Percentiles rank a stretch among this genome's conserved stretches.
These are phyloP conservation scores for Singerocomus inundabilis DNA, from an alignment of 1,284 basidiomycete genomes.

Conservation along the genomic window DNA sequence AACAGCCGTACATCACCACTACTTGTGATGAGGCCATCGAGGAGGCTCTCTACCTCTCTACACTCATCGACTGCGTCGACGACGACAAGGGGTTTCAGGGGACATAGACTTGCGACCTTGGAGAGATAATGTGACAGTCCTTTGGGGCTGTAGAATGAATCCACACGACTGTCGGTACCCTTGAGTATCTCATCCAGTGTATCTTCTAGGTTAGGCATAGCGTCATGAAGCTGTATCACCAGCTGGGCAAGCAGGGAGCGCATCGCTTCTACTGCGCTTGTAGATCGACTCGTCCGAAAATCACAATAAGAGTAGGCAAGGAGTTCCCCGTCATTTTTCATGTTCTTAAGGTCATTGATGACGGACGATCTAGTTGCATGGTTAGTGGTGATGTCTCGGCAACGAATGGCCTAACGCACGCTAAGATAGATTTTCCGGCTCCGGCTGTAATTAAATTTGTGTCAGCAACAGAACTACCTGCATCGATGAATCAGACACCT, in stretches of 20 bases:
- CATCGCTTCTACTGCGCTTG: conserved; percentile 12
- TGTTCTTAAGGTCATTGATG: conserved; percentile 7
- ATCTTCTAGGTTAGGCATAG: neutral
- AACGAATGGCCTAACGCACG: neutral
- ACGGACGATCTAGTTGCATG: neutral
- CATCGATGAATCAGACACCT: neutral
- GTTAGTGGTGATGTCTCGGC: neutral
- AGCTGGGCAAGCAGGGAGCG: conserved; percentile 15
- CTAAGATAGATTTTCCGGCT: conserved; percentile 9
- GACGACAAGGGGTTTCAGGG: conserved; percentile 3
- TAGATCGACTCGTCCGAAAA: conserved; percentile 8
- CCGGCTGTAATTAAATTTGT: conserved; percentile 3
- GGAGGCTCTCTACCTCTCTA: conserved; percentile 4
- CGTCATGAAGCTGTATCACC: neutral
- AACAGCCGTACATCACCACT: conserved; percentile 2
- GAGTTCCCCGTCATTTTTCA: neutral
- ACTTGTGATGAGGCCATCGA: neutral
- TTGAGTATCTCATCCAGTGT: conserved; percentile 13
- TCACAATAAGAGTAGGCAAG: conserved; percentile 20
- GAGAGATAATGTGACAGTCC: conserved; percentile 2
- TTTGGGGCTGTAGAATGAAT: conserved; percentile 8
- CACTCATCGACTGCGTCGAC: conserved; percentile 17
- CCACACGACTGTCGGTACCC: neutral
- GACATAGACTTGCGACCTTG: neutral
- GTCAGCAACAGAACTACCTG: neutral